Conservation (phyloP, 495 filamentous ascomycete species). For the Entonaema liquescens region DNA sequence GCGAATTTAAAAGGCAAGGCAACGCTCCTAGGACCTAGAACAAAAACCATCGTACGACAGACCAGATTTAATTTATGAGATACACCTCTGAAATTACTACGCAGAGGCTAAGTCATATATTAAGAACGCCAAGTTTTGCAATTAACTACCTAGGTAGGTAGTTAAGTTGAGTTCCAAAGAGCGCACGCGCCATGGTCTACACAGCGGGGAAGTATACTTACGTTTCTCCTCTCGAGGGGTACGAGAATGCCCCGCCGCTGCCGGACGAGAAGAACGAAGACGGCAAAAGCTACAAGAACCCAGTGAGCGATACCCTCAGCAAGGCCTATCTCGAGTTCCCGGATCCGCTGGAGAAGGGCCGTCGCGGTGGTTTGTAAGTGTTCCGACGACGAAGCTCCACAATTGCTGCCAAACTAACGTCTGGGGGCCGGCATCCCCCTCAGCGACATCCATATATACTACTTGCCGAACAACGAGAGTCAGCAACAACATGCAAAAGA, state of each 20-base stretch:
- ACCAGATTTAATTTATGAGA: neutral
- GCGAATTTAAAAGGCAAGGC: neutral
- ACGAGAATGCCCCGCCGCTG: conserved; percentile 68
- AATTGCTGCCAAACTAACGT: conserved; percentile 1
- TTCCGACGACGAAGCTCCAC: neutral
- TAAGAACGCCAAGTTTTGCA: neutral
- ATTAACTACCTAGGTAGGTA: too few relatives aligned
- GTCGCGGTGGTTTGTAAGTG: conserved; percentile 66
- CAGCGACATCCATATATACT: conserved; percentile 84
- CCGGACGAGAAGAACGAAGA: conserved; percentile 69
- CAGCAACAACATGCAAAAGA: conserved; percentile 73
- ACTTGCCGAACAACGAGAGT: conserved; percentile 68
- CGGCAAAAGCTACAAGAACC: conserved; percentile 72
- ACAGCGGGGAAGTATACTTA: conserved; percentile 54
- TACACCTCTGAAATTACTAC: neutral
- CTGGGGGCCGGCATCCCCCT: neutral
- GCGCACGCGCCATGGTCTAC: conserved; percentile 32
- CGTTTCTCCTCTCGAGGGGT: conserved; percentile 73
- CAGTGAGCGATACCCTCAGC: conserved; percentile 63
- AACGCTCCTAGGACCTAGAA: neutral
- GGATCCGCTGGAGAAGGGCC: conserved; percentile 68
- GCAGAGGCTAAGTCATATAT: neutral
- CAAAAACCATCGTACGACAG: neutral
- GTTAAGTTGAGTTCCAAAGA: too few relatives aligned
- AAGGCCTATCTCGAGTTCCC: conserved; percentile 71